Conservation (phyloP, 2,329 filamentous ascomycete genomes). For the Epichloe sylvatica region DNA sequence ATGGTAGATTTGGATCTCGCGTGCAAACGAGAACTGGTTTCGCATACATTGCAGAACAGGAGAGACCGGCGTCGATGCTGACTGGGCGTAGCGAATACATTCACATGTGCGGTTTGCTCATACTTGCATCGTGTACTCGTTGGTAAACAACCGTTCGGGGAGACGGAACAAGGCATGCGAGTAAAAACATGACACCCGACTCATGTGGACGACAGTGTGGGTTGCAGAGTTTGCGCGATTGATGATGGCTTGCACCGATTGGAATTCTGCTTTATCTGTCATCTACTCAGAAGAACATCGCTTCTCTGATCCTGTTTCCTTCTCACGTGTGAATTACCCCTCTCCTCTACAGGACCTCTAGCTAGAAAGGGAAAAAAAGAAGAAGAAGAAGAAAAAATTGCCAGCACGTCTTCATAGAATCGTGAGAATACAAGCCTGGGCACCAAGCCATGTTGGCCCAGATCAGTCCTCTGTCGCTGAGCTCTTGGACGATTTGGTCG, state of each 20-base stretch:
- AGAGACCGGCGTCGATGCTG: too few species aligned
- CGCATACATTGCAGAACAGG: too few species aligned
- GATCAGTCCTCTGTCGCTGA: conserved; percentile 17
- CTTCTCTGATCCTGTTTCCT: background rate
- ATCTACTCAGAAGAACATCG: background rate
- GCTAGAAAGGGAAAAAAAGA: background rate
- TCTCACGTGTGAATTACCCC: conserved; percentile 7
- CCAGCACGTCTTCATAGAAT: background rate
- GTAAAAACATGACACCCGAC: too few species aligned
- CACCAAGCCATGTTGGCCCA: background rate
- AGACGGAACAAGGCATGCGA: too few species aligned
- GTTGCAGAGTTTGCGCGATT: too few species aligned
- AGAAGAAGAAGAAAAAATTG: background rate
- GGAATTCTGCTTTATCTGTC: background rate
- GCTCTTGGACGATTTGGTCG: conserved; percentile 22
- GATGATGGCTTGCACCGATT: background rate
- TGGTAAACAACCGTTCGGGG: too few species aligned
- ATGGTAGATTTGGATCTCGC: background rate
- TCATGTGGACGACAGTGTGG: too few species aligned
- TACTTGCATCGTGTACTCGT: too few species aligned
- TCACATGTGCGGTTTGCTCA: too few species aligned
- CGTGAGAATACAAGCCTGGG: background rate
- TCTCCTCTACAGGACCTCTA: conserved; percentile 6
- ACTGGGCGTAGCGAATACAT: too few species aligned
- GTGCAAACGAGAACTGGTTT: too few species aligned